A percentile compares a stretch with the other conserved stretches of the same genome.
These are phyloP conservation scores for Entrophospora sp. DNA, from an alignment of 192 early-diverging fungal genomes.

Conservation along the genomic window DNA sequence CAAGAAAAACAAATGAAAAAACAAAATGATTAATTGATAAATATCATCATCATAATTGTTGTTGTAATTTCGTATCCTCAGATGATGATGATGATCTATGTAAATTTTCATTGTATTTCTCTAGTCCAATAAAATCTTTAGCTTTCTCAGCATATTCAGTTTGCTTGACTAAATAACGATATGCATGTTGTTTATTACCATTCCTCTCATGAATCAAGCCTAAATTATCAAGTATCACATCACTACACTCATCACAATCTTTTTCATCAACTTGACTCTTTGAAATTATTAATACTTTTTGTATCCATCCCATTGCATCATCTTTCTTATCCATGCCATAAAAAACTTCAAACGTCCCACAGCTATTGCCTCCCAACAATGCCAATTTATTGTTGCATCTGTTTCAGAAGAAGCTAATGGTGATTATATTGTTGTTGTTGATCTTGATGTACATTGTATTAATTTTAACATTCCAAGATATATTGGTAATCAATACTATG, in stretches of 20 bases:
- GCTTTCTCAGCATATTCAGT: conserved; percentile 10
- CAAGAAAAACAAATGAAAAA: no score
- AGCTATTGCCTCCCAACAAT: conserved; percentile 42
- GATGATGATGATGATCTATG: no score
- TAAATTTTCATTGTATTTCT: background rate
- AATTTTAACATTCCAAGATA: conserved; percentile 36
- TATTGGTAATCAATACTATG: no score
- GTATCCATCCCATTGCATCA: conserved; percentile 49
- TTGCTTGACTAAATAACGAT: background rate
- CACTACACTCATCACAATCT: conserved; percentile 50
- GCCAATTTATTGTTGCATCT: conserved; percentile 19
- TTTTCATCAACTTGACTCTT: conserved; percentile 27
- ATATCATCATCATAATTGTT: no score
- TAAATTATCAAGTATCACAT: conserved; percentile 39
- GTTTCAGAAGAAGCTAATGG: background rate
- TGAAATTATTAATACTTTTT: conserved; percentile 36
- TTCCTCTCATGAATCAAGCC: conserved; percentile 43
- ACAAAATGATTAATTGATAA: no score
- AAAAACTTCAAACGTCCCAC: conserved; percentile 44
- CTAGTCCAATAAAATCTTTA: background rate
- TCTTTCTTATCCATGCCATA: conserved; percentile 37
- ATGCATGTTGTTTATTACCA: background rate
- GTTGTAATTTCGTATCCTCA: no score
- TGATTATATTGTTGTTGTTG: background rate
- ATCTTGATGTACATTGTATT: conserved; percentile 22